Percentiles rank a stretch among this genome's conserved stretches.
Conservation (phyloP, 2,329 filamentous ascomycete species). For the Aspergillus carbonarius region DNA sequence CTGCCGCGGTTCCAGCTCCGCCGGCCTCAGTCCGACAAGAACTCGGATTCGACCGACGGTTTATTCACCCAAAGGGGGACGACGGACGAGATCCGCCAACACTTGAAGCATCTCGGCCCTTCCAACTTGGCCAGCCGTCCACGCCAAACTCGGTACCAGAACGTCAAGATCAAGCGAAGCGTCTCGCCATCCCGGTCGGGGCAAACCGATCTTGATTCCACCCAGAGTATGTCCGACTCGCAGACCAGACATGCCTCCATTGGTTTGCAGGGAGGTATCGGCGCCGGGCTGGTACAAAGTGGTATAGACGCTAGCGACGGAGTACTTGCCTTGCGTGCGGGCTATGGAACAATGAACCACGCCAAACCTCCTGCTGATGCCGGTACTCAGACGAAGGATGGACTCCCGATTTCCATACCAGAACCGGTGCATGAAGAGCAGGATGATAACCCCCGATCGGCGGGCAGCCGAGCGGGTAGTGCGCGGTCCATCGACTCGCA, state of each 20-base stretch:
- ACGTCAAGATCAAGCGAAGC: constrained; percentile 64
- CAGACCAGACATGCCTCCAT: constrained; percentile 27
- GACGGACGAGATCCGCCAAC: constrained; percentile 57
- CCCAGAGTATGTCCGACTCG: constrained; percentile 45
- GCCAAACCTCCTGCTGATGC: constrained; percentile 23
- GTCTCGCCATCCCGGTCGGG: constrained; percentile 33
- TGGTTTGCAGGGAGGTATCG: constrained; percentile 53
- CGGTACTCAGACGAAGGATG: constrained; percentile 24
- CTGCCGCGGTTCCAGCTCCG: constrained; percentile 43
- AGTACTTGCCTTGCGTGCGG: constrained; percentile 59
- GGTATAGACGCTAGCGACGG: constrained; percentile 64
- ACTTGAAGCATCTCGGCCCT: constrained; percentile 63
- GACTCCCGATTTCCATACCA: constrained; percentile 29
- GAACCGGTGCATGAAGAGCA: constrained; percentile 33
- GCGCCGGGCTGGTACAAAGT: constrained; percentile 54
- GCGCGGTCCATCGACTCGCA: constrained; percentile 24
- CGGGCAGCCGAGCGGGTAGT: constrained; percentile 26
- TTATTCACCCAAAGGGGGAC: constrained; percentile 49
- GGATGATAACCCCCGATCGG: constrained; percentile 24
- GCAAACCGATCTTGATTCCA: constrained; percentile 36
- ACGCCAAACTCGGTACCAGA: constrained; percentile 60
- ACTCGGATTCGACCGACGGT: constrained; percentile 26
- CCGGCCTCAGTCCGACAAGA: constrained; percentile 33
- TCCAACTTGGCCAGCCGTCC: constrained; percentile 63
- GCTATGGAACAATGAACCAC: constrained; percentile 51